Percentiles rank a stretch among this genome's conserved stretches.
These are phyloP conservation scores for Monosporascus ibericus DNA, from an alignment of 2,329 filamentous ascomycete species.

Conservation along the genomic window DNA sequence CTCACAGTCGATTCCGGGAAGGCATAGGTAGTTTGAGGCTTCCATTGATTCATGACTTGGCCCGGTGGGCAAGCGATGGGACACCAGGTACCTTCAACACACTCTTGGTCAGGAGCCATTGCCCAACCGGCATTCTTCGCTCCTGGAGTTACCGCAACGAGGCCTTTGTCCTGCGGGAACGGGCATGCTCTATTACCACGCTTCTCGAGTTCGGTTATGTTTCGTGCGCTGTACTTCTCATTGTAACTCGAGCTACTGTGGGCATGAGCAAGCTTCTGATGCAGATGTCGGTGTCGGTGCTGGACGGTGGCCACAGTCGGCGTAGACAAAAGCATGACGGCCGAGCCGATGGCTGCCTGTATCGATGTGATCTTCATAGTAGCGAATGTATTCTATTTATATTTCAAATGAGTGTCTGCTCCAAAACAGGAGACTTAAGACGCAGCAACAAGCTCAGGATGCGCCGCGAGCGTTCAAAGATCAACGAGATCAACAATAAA, in stretches of 20 bases:
- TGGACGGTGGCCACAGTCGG: slow-evolving; percentile 31
- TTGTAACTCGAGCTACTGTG: slow-evolving; percentile 20
- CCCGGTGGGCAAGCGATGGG: slow-evolving; percentile 72
- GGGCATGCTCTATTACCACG: slow-evolving; percentile 48
- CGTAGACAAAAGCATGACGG: slow-evolving; percentile 39
- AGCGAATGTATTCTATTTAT: slow-evolving; percentile 4
- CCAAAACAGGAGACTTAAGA: slow-evolving; percentile 5
- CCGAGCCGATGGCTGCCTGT: slow-evolving; percentile 44
- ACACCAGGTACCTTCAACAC: slow-evolving; percentile 62
- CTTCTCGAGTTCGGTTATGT: slow-evolving; percentile 38
- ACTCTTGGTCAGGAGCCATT: slow-evolving; percentile 68
- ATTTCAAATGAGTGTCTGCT: slow-evolving; percentile 12
- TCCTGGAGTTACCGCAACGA: slow-evolving; percentile 62
- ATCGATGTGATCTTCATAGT: slow-evolving; percentile 49
- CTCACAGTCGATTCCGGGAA: slow-evolving; percentile 69
- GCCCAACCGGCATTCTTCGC: slow-evolving; percentile 68
- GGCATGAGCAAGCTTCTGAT: slow-evolving; percentile 26
- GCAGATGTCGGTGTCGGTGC: slow-evolving; percentile 31
- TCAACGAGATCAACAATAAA: slow-evolving; percentile 12
- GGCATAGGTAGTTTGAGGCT: slow-evolving; percentile 60
- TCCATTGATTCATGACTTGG: slow-evolving; percentile 75
- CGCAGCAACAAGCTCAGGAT: slow-evolving; percentile 1
- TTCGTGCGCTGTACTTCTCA: slow-evolving; percentile 22
- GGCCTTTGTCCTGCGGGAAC: slow-evolving; percentile 60
- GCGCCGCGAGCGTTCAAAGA: slow-evolving; percentile 7